Evolutionary conservation across 306 rosid species (phyloP).

Genomic region (Dryas octopetala): DNA sequence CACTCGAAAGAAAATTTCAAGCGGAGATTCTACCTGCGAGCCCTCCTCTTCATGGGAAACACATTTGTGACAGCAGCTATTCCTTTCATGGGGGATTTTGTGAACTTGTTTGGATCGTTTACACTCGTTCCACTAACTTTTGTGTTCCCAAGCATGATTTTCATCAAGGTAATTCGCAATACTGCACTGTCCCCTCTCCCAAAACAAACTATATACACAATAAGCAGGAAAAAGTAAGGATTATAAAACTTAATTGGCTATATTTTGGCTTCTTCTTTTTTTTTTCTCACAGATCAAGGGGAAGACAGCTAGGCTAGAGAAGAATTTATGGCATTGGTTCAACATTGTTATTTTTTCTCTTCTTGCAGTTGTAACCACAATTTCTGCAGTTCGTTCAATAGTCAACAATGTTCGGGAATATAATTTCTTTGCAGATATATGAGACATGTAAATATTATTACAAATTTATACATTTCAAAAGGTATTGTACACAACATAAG

Average conservation of each 20-base stretch:
- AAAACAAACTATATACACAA: no score
- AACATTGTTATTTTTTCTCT: constrained; percentile 39
- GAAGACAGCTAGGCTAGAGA: constrained; percentile 40
- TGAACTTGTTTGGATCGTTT: constrained; percentile 54
- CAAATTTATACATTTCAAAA: background rate
- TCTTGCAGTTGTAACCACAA: constrained; percentile 43
- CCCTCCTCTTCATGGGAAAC: constrained; percentile 34
- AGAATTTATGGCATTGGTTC: constrained; percentile 58
- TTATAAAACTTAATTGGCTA: background rate
- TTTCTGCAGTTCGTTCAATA: constrained; percentile 49
- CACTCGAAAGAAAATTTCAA: constrained; percentile 43
- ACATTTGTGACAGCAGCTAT: constrained; percentile 48
- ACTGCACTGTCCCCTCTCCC: background rate
- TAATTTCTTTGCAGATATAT: constrained; percentile 50
- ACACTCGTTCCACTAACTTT: constrained; percentile 56
- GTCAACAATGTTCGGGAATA: constrained; percentile 36
- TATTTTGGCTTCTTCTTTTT: background rate
- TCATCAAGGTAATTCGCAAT: constrained; percentile 43
- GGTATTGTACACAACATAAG: background rate
- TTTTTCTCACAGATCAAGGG: constrained; percentile 48
- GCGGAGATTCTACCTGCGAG: constrained; percentile 37
- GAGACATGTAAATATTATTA: background rate
- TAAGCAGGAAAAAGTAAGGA: background rate
- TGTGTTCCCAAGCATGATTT: constrained; percentile 59
- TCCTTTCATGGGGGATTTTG: constrained; percentile 64